phyloP scores from a whole-genome alignment of 2,329 filamentous ascomycete species.

The Alternaria sp. region DNA sequence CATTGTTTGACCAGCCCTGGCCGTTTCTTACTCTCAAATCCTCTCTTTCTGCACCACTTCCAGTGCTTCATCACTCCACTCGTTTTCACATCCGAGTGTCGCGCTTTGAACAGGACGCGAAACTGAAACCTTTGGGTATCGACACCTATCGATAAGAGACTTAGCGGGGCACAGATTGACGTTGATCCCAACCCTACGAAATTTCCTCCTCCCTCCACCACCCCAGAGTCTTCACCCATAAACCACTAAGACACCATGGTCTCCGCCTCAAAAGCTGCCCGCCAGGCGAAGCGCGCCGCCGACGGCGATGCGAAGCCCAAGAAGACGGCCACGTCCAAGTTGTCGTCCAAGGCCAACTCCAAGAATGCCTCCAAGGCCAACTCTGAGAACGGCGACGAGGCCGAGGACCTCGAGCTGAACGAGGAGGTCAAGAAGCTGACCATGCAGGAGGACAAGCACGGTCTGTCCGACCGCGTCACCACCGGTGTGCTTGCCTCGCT shows the following conservation, averaged over 20 bases:
- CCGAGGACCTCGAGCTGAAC: conserved; percentile 68
- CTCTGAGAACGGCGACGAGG: conserved; percentile 74
- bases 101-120: conserved; percentile 10
- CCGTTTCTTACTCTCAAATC: conserved; percentile 5
- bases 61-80: conserved; percentile 13
- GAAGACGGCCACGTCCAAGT: conserved; percentile 75
- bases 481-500: conserved; percentile 94
- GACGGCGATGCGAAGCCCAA: conserved; percentile 70
- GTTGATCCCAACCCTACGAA: conserved; percentile 29
- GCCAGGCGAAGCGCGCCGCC: conserved; percentile 69
- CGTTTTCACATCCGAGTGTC: conserved; percentile 19
- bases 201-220: conserved; percentile 32
- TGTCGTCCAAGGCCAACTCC: conserved; percentile 71
- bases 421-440: conserved; percentile 87
- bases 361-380: conserved; percentile 68
- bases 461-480: conserved; percentile 95
- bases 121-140: conserved; percentile 13
- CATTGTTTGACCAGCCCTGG: conserved; percentile 19
- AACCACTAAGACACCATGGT: conserved; percentile 59
- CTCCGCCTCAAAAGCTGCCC: conserved; percentile 72
- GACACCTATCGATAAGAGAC: conserved; percentile 21
- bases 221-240: conserved; percentile 20
- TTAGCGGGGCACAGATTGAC: conserved; percentile 31
- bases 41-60: conserved; percentile 4
- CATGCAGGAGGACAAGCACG: conserved; percentile 93